Evolutionary conservation across 1,139 yeast genomes (phyloP), one percentile per base, ranked within the genome.

Genomic region (Yamadazyma epiphylla): DNA sequence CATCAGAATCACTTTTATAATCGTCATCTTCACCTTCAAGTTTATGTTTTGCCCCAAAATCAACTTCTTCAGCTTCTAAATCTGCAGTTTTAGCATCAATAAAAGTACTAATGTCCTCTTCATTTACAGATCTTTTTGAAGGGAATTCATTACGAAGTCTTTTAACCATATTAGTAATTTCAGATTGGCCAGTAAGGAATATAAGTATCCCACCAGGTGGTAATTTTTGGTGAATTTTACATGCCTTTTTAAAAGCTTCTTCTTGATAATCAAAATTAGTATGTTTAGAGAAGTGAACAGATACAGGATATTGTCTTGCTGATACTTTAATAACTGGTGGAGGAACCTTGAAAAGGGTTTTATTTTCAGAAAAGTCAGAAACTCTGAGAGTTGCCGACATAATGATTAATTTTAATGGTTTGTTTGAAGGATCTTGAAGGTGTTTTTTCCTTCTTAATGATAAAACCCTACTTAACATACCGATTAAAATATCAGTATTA

Each of bases 301-400:
- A 79, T 0, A 94, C 98, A 0, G 98, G 96, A 50, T 74, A 88
- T 51, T 91, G 98, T 54, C 99, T 77, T 1, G 98, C 95, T 33
- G 84, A 89, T n/a, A 94, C 88, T 43, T 83, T 81, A 26, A 94
- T 62, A 19, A 94, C 76, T 3, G 98, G 98, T 1, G 98, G 98
- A 1, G 95, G 84, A 0, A 49, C 51, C n/a, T 70, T 58, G 52
- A 94, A 94, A 24, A 94, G 61, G 1, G 70, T 58, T 13, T 60
- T 55, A 53, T 94, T 94, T 45, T 88, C 95, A 28, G 95, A 77
- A 50, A 94, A 94, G 53, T 94, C 98, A 10, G 91, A 61, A 0
- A 94, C 97, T 47, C 98, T 70, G 34, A 94, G 70, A 0, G 99
- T 94, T 11, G 99, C 99, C 24, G 97, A 88, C 99, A 94, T 83